Percentiles rank a stretch among this genome's conserved stretches.
Evolutionary conservation across 805 yeast species (phyloP).

Genomic region (Ascoidea tarda): DNA sequence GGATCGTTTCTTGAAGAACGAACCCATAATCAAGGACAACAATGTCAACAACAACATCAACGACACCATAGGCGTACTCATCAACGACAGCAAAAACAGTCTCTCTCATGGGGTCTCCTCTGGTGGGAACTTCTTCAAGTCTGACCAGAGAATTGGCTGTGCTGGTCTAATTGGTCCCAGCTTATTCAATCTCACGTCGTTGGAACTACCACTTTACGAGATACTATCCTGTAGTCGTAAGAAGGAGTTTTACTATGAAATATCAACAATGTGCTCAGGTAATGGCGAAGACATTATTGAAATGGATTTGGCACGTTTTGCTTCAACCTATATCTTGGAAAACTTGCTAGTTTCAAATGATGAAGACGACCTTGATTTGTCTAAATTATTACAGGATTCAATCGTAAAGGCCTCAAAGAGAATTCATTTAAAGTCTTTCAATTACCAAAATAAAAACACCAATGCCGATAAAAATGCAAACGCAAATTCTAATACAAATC

Average conservation of each 20-base stretch:
- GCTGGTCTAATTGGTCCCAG: slow-evolving; percentile 37
- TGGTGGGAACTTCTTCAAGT: slow-evolving; percentile 38
- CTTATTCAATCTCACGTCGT: slow-evolving; percentile 15
- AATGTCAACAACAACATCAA: slow-evolving; percentile 12
- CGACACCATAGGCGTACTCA: slow-evolving; percentile 33
- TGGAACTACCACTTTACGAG: slow-evolving; percentile 17
- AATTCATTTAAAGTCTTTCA: slow-evolving; percentile 4
- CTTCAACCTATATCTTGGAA: slow-evolving; percentile 12
- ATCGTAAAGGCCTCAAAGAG: slow-evolving; percentile 10
- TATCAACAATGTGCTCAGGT: slow-evolving; percentile 29
- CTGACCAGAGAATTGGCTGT: slow-evolving; percentile 38
- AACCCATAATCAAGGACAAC: neutral
- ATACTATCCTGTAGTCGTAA: neutral
- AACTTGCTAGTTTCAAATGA: slow-evolving; percentile 7
- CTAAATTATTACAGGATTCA: slow-evolving; percentile 8
- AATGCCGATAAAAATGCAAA: slow-evolving; percentile 10
- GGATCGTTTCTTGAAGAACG: neutral
- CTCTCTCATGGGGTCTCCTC: slow-evolving; percentile 26
- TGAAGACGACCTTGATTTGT: slow-evolving; percentile 11
- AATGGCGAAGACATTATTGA: slow-evolving; percentile 41
- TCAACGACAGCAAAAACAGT: slow-evolving; percentile 10
- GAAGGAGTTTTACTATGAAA: neutral
- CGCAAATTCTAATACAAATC: neutral
- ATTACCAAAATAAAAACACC: slow-evolving; percentile 22
- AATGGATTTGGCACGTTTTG: slow-evolving; percentile 24